A percentile compares a stretch with the other conserved stretches of the same genome.
Evolutionary conservation across 1,139 yeast genomes (phyloP).

Genomic region (Pichia sp.): DNA sequence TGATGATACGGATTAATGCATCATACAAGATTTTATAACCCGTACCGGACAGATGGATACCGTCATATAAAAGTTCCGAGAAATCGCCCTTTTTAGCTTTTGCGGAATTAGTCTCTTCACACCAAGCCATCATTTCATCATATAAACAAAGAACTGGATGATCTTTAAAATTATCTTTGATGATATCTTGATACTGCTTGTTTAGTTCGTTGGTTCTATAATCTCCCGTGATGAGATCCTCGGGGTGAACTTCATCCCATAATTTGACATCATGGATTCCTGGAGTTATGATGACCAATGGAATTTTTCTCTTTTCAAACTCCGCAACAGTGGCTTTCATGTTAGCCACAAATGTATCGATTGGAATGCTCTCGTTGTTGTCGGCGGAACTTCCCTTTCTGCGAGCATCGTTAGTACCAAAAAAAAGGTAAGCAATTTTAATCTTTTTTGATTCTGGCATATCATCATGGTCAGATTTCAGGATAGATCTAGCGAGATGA

Average conservation of each 20-base stretch:
- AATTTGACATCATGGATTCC: conserved; percentile 42
- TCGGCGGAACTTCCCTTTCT: conserved; percentile 18
- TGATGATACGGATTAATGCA: conserved; percentile 33
- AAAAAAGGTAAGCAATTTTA: conserved; percentile 42
- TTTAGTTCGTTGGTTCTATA: conserved; percentile 35
- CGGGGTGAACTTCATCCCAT: conserved; percentile 27
- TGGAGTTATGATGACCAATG: conserved; percentile 52
- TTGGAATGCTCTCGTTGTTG: conserved; percentile 45
- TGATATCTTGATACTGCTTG: conserved; percentile 41
- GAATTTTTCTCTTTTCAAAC: conserved; percentile 35
- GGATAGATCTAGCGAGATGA: conserved; percentile 37
- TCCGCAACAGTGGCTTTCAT: conserved; percentile 32
- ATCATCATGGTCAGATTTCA: conserved; percentile 34
- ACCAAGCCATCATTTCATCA: conserved; percentile 29
- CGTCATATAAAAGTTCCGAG: conserved; percentile 29
- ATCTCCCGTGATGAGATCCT: conserved; percentile 27
- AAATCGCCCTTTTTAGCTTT: conserved; percentile 3
- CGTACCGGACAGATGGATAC: conserved; percentile 58
- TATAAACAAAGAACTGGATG: conserved; percentile 37
- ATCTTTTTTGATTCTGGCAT: conserved; percentile 24
- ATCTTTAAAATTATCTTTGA: conserved; percentile 32
- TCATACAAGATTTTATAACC: conserved; percentile 49
- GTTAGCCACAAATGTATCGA: conserved; percentile 42
- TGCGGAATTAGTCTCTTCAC: conserved; percentile 1
- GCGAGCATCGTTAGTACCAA: conserved; percentile 72